Evolutionary conservation across 306 rosid species (phyloP).

Genomic region (peach (Prunus persica)): DNA sequence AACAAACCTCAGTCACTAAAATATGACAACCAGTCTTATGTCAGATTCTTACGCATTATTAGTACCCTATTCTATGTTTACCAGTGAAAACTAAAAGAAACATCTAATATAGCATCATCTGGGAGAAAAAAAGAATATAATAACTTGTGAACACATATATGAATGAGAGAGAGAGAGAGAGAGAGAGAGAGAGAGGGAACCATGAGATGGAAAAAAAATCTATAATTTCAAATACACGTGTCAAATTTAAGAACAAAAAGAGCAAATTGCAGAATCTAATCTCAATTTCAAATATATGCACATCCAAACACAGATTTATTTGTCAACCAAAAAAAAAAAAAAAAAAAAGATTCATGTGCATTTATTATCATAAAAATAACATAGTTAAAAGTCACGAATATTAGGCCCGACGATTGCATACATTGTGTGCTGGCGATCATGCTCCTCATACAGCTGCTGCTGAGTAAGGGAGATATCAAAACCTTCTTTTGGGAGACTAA

Average conservation of each 20-base stretch:
- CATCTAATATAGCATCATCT: no score
- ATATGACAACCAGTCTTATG: not conserved
- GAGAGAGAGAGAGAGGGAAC: not conserved
- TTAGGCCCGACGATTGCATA: conserved; percentile 28
- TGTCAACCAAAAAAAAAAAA: not conserved
- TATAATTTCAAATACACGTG: not conserved
- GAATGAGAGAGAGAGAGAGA: not conserved
- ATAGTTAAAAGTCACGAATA: not conserved
- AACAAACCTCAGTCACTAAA: no score
- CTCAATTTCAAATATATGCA: not conserved
- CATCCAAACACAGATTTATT: no score
- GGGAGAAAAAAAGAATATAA: not conserved
- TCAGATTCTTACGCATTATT: not conserved
- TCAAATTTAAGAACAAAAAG: not conserved
- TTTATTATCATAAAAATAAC: not conserved
- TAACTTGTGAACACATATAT: not conserved
- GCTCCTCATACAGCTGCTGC: conserved; percentile 79
- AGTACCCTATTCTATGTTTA: not conserved
- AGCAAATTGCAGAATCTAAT: not conserved
- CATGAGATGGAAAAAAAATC: no score
- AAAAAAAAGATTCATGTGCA: not conserved
- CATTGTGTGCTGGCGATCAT: conserved; percentile 62
- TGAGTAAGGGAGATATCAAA: conserved; percentile 92
- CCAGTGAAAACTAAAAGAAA: not conserved
- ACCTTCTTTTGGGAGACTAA: conserved; percentile 87